Conservation (phyloP, 1,139 yeast species). For the Yamadazyma conglobata region DNA sequence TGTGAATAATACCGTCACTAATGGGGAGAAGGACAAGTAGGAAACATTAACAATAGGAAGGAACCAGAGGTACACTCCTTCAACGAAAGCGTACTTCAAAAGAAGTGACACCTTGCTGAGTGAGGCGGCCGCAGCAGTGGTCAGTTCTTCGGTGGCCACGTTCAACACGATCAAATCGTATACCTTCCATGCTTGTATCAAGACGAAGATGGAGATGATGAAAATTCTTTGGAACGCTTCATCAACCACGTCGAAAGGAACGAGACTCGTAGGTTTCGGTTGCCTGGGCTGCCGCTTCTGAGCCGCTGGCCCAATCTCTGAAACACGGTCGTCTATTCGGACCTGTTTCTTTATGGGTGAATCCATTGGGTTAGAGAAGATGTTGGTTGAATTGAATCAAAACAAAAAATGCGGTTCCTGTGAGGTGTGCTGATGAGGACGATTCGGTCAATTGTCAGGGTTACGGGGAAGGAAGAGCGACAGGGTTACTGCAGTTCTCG, state of each 20-base stretch:
- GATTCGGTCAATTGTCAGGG: too few species aligned
- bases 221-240: slow-evolving; percentile 79
- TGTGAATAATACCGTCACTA: slow-evolving; percentile 46
- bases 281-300: background rate
- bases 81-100: slow-evolving; percentile 68
- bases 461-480: too few species aligned
- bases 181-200: slow-evolving; percentile 77
- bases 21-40: slow-evolving; percentile 57
- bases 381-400: slow-evolving; percentile 1
- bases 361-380: slow-evolving; percentile 4
- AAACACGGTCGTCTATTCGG: slow-evolving; percentile 14
- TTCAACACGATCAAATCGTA: slow-evolving; percentile 59
- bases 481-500: too few species aligned
- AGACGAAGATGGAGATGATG: slow-evolving; percentile 59
- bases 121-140: slow-evolving; percentile 1
- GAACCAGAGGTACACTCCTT: slow-evolving; percentile 63
- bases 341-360: slow-evolving; percentile 11
- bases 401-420: slow-evolving; percentile 2
- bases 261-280: slow-evolving; percentile 23
- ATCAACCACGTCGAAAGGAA: slow-evolving; percentile 60
- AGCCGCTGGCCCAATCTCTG: slow-evolving; percentile 9
- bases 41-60: slow-evolving; percentile 78
- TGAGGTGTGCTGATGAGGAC: too few species aligned
- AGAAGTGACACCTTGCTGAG: slow-evolving; percentile 56
- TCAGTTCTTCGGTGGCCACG: slow-evolving; percentile 21